Conservation (phyloP, 495 filamentous ascomycete genomes). For the Neurospora sublineolata region DNA sequence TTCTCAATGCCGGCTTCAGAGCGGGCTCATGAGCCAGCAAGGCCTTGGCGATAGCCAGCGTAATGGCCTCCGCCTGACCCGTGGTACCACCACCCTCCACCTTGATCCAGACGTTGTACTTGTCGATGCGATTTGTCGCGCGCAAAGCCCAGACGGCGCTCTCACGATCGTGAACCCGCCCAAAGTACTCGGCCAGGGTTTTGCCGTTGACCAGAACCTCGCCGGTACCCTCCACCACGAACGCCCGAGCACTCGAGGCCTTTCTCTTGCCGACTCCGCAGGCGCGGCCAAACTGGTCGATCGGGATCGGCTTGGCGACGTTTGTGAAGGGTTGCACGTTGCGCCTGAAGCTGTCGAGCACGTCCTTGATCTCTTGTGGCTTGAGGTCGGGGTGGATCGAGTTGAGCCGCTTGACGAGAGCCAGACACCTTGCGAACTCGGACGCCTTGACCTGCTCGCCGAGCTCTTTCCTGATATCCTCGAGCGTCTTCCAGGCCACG, state of each 20-base stretch:
- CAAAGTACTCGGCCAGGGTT: constrained; percentile 64
- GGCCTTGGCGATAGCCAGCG: constrained; percentile 81
- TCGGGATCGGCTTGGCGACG: constrained; percentile 37
- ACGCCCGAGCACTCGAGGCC: constrained; percentile 69
- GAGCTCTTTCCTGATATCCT: constrained; percentile 59
- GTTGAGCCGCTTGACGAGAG: constrained; percentile 68
- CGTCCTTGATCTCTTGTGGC: constrained; percentile 51
- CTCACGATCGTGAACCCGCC: constrained; percentile 84
- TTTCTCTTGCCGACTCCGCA: constrained; percentile 76
- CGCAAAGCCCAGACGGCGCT: constrained; percentile 86
- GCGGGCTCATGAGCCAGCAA: constrained; percentile 81
- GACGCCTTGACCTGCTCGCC: constrained; percentile 69
- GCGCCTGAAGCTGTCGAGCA: constrained; percentile 60
- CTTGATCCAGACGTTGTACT: constrained; percentile 90
- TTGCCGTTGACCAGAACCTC: constrained; percentile 85
- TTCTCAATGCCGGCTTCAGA: constrained; percentile 74
- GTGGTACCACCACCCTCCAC: constrained; percentile 80
- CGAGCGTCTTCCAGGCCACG: constrained; percentile 73
- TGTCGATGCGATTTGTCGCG: constrained; percentile 71
- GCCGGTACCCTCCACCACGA: constrained; percentile 81
- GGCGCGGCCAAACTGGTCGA: constrained; percentile 67
- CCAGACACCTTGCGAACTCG: constrained; percentile 65
- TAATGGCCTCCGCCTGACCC: constrained; percentile 90
- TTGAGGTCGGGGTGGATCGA: constrained; percentile 71
- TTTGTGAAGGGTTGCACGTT: constrained; percentile 59